Evolutionary conservation across 2,329 filamentous ascomycete genomes (phyloP).

Genomic region (Alternaria sp.): DNA sequence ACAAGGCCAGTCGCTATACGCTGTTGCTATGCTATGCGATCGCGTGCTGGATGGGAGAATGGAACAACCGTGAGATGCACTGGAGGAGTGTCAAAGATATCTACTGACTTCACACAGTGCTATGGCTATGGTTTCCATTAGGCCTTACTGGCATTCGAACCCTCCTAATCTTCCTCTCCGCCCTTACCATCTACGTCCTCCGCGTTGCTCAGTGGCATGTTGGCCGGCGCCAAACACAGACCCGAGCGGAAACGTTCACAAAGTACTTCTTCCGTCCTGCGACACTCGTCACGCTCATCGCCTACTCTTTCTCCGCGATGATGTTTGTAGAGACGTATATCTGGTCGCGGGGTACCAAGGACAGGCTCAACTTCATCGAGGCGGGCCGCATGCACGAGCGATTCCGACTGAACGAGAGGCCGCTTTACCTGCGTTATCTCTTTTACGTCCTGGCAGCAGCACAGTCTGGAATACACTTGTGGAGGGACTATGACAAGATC

Average conservation of each 20-base stretch:
- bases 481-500: conserved; percentile 76
- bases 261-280: conserved; percentile 66
- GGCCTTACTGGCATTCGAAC: conserved; percentile 79
- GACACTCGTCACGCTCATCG: conserved; percentile 74
- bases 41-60: conserved; percentile 73
- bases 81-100: not conserved
- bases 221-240: conserved; percentile 69
- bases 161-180: conserved; percentile 77
- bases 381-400: conserved; percentile 72
- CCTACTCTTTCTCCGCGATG: conserved; percentile 80
- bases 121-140: conserved; percentile 89
- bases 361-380: conserved; percentile 77
- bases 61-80: conserved; percentile 67
- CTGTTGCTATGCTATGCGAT: conserved; percentile 77
- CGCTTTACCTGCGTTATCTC: conserved; percentile 79
- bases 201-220: conserved; percentile 83
- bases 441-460: conserved; percentile 72
- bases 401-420: conserved; percentile 82
- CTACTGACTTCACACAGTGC: conserved; percentile 60
- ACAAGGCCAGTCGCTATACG: conserved; percentile 75
- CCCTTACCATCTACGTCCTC: conserved; percentile 81
- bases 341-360: conserved; percentile 69
- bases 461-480: conserved; percentile 77
- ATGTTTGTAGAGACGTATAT: conserved; percentile 84
- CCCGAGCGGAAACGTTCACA: conserved; percentile 70